Evolutionary conservation across 2,329 filamentous ascomycete species (phyloP), one percentile per base, ranked within the genome.

Genomic region (Colletotrichum simmondsii): DNA sequence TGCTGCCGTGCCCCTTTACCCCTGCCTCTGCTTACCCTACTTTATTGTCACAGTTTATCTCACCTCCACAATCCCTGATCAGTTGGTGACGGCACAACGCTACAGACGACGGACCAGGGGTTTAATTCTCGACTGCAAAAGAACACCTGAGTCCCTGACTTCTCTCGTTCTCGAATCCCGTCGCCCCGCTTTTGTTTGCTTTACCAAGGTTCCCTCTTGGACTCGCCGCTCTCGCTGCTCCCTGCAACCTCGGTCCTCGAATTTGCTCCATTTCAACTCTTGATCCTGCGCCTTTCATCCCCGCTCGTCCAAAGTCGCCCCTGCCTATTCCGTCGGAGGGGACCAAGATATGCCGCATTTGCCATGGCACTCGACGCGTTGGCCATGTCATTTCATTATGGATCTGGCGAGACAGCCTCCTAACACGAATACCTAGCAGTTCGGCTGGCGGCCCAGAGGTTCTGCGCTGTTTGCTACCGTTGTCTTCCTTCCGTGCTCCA

Each of bases 181-280:
- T 14, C 67, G 53, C 54, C 68, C 59, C 59, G 28, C 58, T 59
- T 72, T n/a, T 53, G 60, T 53, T 63, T 53, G 60, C 60, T 72
- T 61, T 37, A 42, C 35, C 58, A 35, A 24, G 22, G 52, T 70
- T 60, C 35, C 65, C 52, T 70, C 60, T 72, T 72, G 70, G 66
- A 56, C 60, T 70, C 37, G 28, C 54, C 46, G 22, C 59, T 59
- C 37, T 57, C 68, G 56, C 35, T 30, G 54, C 30, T 65, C 32
- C 53, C 53, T 70, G 66, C 66, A 70, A 70, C 70, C 70, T 70
- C 70, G 66, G 66, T 37, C 66, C 66, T 35, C 26, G 35, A 57
- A 53, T 49, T 10, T 60, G 49, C 65, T 68, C 66, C 52, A 57
- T 28, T 52, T 53, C 58, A 69, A 64, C 42, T 49, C 42, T 63